Base-by-base conservation (phyloP, 1,139 yeast genomes). In the Hemisphaericaspora xylanilytica region DNA sequence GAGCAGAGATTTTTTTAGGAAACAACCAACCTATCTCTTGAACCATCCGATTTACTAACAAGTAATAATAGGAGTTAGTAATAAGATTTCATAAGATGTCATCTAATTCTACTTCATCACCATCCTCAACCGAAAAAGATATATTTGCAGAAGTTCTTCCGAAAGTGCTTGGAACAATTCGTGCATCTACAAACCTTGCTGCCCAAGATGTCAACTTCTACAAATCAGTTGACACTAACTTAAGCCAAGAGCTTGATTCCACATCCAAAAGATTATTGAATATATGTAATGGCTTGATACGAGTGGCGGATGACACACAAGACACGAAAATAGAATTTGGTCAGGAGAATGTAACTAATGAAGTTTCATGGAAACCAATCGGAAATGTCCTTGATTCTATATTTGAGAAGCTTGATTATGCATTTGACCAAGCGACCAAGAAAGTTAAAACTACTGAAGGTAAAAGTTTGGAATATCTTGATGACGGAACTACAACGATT, bases 191-290 rank as follows among this genome's bases (percentile, higher is more conserved):
- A 5, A 78, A 85, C 2, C 63, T 92, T 33, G 85, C 89, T 2
- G 79, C 88, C 0, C 88, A 86, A 47, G 98, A 92, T 64, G 75
- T 89, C 18, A 75, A 74, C 32, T 92, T 90, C 53, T 79, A 81
- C 61, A 74, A 73, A 39, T 78, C 89, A 33, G 59, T 89, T n/a
- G 95, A 88, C 53, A 53, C 68, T 2, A 55, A 60, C 0, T 56
- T 85, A 21, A 65, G 75, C 5, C 43, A 51, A 1, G 56, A 70
- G 14, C 65, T 81, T 17, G 73, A 74, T 24, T 50, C 53, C 1
- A 59, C 78, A 2, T 70, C 81, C 2, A 50, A 54, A 5, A 60
- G 68, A 24, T 53, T 89, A 12, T 59, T 84, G 32, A 65, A 59
- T 4, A 52, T 84, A 34, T 73, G 84, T 36, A 82, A 82, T 54